Base-by-base conservation (phyloP, 2,329 filamentous ascomycete genomes). In the Colletotrichum sansevieriae region DNA sequence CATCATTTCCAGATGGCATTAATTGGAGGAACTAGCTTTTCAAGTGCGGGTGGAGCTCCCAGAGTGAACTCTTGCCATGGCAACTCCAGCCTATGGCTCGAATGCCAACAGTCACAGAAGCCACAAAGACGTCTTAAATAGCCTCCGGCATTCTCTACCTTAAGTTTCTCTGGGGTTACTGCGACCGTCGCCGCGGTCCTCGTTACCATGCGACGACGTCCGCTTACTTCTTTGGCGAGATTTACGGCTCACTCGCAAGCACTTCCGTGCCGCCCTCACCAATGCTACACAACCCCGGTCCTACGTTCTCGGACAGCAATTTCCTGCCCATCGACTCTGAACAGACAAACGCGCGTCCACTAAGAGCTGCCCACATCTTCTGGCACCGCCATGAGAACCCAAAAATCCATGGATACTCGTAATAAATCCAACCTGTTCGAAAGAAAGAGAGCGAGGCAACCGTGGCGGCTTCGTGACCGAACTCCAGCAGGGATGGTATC, bases 61-160 rank as follows among this genome's bases (percentile, higher is more conserved):
- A 18, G 41, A 49, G 61, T 51, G 61, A 43, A 68, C 65, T 60
- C 60, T 68, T 65, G 59, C 46, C 25, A 43, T n/a, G 37, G 46
- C 37, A 43, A 7, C 22, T 54, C 25, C 22, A 20, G 49, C 15
- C 49, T 55, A 18, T 18, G 35, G 43, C 43, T 20, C 43, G 43
- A 46, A 29, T 8, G 9, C 29, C 43, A 12, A 9, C 47, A 51
- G 12, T 7, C 9, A n/a, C 18, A 46, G 43, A 15, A 25, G 46
- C 18, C 46, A 20, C 20, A 49, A 20, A 20, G 46, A 25, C 20
- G 29, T 49, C 3, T 10, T 3, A 25, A 18, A 5, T 10, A 3
- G 3, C 11, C 11, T 49, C 9, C 20, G 15, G 18, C 18, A n/a
- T 29, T 29, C 29, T 18, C 18, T 18, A 18, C 18, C 22, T 7